Evolutionary conservation across 2,329 filamentous ascomycete species (phyloP), one percentile per base, ranked within the genome.

Genomic region (Aspergillus amoenus): DNA sequence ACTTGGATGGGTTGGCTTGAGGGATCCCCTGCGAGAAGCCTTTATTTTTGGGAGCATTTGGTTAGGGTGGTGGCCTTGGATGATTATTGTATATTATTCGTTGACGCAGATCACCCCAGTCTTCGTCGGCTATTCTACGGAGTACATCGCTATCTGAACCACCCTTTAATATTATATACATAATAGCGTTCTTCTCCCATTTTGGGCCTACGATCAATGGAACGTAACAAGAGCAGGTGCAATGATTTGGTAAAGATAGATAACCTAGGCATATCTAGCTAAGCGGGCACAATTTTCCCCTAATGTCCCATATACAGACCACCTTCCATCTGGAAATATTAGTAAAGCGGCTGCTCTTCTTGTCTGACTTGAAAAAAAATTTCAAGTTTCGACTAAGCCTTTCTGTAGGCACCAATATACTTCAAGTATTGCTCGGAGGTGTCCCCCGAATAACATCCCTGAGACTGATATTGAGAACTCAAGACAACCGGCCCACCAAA

Each of bases 251-350:
- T 48, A 60, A 54, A 58, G 57, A 63, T 61, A 62, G 54, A 45
- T 61, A 66, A 50, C 27, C 18, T 54, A 57, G 66, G 63, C 60
- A 61, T 61, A 54, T 60, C 27, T 30, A 66, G 64, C 60, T 66
- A 66, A 51, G 59, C 51, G 59, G 58, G 61, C 56, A 61, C 64
- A 64, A 61, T 63, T 62, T 60, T 61, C 55, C 27, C 57, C 51
- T 43, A 47, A 53, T 43, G 48, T 57, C 34, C 48, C 52, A 37
- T 41, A 55, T 50, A 47, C 48, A 44, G 59, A 52, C 40, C 40
- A 48, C 22, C 44, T 57, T 52, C 58, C 49, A 56, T 51, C 52
- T 30, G 59, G 50, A 55, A 51, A 55, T 50, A 58, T 55, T 39
- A 51, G 52, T 53, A 34, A 59, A 49, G 39, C 42, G 40, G 49